Conservation (phyloP, 495 filamentous ascomycete species). For the Venustampulla echinocandica region DNA sequence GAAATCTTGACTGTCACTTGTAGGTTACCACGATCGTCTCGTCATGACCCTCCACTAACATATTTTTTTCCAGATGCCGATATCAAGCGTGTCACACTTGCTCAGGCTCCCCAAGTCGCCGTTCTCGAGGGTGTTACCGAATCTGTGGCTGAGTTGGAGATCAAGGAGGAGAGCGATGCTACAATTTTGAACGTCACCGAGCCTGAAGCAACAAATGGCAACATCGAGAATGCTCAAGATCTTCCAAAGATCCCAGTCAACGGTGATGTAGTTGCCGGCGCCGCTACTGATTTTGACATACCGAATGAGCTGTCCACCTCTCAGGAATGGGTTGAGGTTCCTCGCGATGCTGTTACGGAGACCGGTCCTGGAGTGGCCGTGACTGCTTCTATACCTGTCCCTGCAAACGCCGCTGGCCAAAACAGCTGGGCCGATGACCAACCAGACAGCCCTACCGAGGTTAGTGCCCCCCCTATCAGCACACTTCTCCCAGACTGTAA, state of each 20-base stretch:
- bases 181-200: constrained; percentile 73
- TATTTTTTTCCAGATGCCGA: constrained; percentile 45
- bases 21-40: constrained; percentile 34
- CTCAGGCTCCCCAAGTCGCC: constrained; percentile 37
- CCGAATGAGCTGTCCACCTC: constrained; percentile 43
- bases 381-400: too few species aligned
- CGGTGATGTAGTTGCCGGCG: constrained; percentile 54
- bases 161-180: constrained; percentile 53
- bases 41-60: constrained; percentile 22
- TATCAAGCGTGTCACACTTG: constrained; percentile 54
- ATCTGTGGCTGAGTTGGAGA: constrained; percentile 22
- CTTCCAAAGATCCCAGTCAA: constrained; percentile 46
- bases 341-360: constrained; percentile 62
- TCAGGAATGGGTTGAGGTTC: constrained; percentile 71
- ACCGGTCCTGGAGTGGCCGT: constrained; percentile 59
- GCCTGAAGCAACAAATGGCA: constrained; percentile 39
- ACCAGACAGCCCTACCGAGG: constrained; percentile 33
- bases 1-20: constrained; percentile 64
- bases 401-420: constrained; percentile 43
- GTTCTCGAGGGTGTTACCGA: constrained; percentile 25
- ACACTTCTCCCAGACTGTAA: neutral
- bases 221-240: constrained; percentile 31
- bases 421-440: constrained; percentile 64
- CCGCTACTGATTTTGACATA: constrained; percentile 63
- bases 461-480: constrained; percentile 18